Conservation (phyloP, 257 asterid genomes). For the Jaltomata sinuosa region DNA sequence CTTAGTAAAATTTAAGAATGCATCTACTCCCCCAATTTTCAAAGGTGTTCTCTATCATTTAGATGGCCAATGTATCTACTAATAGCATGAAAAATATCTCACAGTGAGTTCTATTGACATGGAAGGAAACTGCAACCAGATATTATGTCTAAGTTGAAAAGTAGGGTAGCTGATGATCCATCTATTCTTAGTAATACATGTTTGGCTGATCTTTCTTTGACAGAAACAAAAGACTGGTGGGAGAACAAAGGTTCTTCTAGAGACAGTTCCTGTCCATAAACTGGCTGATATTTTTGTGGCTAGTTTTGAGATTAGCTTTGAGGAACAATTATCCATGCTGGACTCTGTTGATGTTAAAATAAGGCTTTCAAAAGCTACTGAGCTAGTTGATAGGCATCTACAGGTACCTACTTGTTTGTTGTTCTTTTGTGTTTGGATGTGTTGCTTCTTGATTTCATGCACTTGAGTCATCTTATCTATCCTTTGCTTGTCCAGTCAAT, state of each 20-base stretch:
- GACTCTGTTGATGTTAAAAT: slow-evolving; percentile 95
- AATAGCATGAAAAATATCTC: neutral
- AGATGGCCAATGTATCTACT: neutral
- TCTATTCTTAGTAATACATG: neutral
- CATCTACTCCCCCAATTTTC: neutral
- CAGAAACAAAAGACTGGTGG: slow-evolving; percentile 98
- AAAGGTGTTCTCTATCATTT: neutral
- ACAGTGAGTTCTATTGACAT: neutral
- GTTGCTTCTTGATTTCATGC: slow-evolving; percentile 9
- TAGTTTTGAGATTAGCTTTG: slow-evolving; percentile 95
- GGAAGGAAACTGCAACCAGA: neutral
- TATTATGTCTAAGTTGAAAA: neutral
- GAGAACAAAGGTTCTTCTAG: slow-evolving; percentile 87
- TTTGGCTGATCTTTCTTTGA: neutral
- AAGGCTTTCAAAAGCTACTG: slow-evolving; percentile 93
- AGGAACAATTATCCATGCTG: slow-evolving; percentile 91
- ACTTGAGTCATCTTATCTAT: slow-evolving; percentile 3
- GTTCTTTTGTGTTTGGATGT: slow-evolving; percentile 6
- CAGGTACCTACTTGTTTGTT: slow-evolving; percentile 48
- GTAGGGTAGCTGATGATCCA: slow-evolving; percentile 1
- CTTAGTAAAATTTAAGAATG: neutral
- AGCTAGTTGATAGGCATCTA: slow-evolving; percentile 89
- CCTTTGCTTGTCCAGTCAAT: slow-evolving; percentile 59
- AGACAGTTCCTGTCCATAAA: slow-evolving; percentile 95
- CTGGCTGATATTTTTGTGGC: slow-evolving; percentile 98